Conservation (phyloP, 1,284 basidiomycete species). For the Naganishia albida region DNA sequence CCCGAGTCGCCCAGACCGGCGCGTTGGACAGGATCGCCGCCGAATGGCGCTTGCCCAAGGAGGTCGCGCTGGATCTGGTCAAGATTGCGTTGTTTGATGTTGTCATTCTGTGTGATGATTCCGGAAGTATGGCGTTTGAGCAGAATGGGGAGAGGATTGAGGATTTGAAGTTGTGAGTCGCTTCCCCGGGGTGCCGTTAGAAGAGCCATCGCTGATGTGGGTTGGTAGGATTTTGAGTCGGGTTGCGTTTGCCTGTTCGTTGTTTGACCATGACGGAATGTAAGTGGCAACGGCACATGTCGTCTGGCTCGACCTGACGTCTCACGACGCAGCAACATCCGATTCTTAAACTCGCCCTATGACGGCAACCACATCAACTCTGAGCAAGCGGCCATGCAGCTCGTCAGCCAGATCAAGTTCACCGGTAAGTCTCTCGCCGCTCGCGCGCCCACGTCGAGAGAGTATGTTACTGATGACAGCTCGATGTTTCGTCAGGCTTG, state of each 20-base stretch:
- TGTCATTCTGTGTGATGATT: conserved; percentile 54
- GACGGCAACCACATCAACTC: conserved; percentile 55
- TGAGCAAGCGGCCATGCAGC: conserved; percentile 51
- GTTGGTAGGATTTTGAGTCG: conserved; percentile 26
- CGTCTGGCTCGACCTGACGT: not conserved
- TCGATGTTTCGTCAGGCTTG: conserved; percentile 38
- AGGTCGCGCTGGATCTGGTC: conserved; percentile 54
- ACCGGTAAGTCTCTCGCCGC: too few relatives aligned
- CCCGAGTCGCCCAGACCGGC: conserved; percentile 51
- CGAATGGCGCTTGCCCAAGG: conserved; percentile 54
- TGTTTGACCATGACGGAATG: conserved; percentile 58
- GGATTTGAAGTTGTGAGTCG: conserved; percentile 29
- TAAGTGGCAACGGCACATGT: not conserved
- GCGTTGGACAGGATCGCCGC: conserved; percentile 50
- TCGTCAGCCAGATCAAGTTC: conserved; percentile 55
- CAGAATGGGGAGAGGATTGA: conserved; percentile 32
- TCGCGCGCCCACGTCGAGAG: too few relatives aligned
- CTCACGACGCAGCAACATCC: conserved; percentile 34
- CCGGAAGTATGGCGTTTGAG: conserved; percentile 35
- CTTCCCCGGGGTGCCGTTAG: not conserved
- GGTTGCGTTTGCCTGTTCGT: conserved; percentile 28
- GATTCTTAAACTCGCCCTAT: conserved; percentile 56
- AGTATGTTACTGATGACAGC: not conserved
- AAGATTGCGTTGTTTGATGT: conserved; percentile 54
- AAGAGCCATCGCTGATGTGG: not conserved